A percentile compares a stretch with the other conserved stretches of the same genome.
Conservation (phyloP, 345 rosid species). For the Hypericum perforatum region DNA sequence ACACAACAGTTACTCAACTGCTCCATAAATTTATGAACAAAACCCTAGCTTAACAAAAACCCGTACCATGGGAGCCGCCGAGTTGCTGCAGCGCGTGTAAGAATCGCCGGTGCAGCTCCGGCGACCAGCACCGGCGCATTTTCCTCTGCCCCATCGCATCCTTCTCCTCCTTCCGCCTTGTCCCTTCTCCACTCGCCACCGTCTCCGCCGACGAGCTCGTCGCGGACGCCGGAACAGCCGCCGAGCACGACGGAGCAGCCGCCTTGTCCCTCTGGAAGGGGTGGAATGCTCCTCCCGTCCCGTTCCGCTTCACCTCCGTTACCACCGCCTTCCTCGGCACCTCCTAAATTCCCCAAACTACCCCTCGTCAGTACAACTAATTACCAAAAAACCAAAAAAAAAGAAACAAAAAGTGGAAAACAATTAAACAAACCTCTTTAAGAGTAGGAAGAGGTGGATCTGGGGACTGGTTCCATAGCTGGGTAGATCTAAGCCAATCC, state of each 20-base stretch:
- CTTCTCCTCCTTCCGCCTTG: no score
- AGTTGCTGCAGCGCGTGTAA: constrained; percentile 82
- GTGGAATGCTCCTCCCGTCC: constrained; percentile 57
- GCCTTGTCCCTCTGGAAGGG: constrained; percentile 50
- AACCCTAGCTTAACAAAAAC: no score
- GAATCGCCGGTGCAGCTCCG: constrained; percentile 83
- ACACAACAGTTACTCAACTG: background rate
- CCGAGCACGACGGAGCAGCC: constrained; percentile 16
- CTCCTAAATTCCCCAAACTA: constrained; percentile 19
- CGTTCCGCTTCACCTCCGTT: constrained; percentile 55
- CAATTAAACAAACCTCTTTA: constrained; percentile 25
- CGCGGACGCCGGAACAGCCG: constrained; percentile 17
- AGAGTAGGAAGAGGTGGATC: constrained; percentile 28
- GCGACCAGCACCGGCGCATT: constrained; percentile 90
- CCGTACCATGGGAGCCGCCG: constrained; percentile 76
- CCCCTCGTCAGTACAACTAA: background rate
- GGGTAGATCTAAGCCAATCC: constrained; percentile 97
- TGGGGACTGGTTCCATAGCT: constrained; percentile 74
- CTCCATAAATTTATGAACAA: background rate
- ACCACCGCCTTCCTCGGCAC: constrained; percentile 39
- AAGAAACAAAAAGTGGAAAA: background rate
- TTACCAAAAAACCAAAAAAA: constrained; percentile 4
- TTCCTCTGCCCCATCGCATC: constrained; percentile 35
- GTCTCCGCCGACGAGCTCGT: constrained; percentile 42
- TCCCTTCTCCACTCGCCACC: background rate